These are phyloP conservation scores for Forsythia viridissima DNA, from an alignment of 257 asterid genomes.

Conservation along the genomic window DNA sequence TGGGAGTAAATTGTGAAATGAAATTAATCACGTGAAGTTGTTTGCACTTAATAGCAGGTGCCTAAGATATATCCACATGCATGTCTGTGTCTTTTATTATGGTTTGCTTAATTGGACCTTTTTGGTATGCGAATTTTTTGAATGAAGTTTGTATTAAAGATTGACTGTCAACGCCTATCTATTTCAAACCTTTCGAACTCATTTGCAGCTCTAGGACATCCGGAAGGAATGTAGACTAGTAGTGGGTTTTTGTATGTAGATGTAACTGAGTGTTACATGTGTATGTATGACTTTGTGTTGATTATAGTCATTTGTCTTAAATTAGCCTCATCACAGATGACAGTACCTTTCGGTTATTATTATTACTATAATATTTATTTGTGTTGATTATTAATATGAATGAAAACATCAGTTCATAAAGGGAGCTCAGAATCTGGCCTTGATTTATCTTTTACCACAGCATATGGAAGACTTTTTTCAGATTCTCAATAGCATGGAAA, in stretches of 20 bases:
- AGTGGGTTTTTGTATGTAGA: neutral
- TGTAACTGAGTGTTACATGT: neutral
- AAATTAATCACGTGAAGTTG: neutral
- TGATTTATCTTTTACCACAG: neutral
- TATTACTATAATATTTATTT: too few species aligned
- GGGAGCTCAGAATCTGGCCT: neutral
- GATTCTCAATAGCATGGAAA: neutral
- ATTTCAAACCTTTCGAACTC: neutral
- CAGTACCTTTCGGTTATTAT: neutral
- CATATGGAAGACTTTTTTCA: neutral
- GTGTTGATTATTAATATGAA: neutral
- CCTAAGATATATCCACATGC: neutral
- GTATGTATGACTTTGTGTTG: neutral
- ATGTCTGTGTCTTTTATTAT: neutral
- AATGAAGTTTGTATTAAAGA: neutral
- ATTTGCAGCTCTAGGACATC: neutral
- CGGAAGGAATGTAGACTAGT: neutral
- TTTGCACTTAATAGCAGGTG: neutral
- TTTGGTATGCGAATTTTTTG: neutral
- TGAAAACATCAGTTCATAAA: neutral
- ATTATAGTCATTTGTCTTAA: neutral
- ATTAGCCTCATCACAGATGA: neutral
- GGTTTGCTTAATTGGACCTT: neutral
- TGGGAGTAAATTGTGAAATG: neutral
- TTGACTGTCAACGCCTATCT: neutral